A percentile compares a stretch with the other conserved stretches of the same genome.
Evolutionary conservation across 768 basidiomycete species (phyloP).

Genomic region (Plicaturopsis crispa): DNA sequence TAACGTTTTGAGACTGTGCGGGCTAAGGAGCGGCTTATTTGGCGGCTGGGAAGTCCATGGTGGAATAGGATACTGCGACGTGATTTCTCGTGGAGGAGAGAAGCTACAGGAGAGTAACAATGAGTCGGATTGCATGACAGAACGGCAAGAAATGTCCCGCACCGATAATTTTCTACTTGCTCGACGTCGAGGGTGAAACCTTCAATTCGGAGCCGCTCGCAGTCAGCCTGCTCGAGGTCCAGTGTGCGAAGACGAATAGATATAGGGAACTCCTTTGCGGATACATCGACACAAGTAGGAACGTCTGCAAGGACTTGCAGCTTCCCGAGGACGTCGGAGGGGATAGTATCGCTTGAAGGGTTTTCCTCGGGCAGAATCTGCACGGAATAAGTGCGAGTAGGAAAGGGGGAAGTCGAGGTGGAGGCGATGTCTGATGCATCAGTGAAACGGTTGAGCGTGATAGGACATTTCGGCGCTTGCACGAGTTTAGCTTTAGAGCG

Average conservation of each 20-base stretch:
- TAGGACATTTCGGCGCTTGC: slow-evolving; percentile 28
- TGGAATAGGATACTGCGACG: slow-evolving; percentile 48
- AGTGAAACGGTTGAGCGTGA: slow-evolving; percentile 49
- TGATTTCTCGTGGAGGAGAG: slow-evolving; percentile 31
- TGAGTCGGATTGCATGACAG: slow-evolving; percentile 1
- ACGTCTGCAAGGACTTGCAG: slow-evolving; percentile 60
- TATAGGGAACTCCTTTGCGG: slow-evolving; percentile 43
- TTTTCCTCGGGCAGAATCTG: slow-evolving; percentile 20
- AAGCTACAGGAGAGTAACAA: slow-evolving; percentile 24
- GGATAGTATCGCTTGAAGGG: slow-evolving; percentile 31
- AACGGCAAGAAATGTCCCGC: slow-evolving; percentile 12
- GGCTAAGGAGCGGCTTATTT: slow-evolving; percentile 41
- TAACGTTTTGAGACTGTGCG: slow-evolving; percentile 42
- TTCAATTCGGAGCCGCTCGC: slow-evolving; percentile 47
- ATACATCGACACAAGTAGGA: slow-evolving; percentile 44
- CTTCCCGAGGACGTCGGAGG: slow-evolving; percentile 46
- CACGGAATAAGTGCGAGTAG: slow-evolving; percentile 34
- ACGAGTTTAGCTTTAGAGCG: slow-evolving; percentile 34
- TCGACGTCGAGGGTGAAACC: slow-evolving; percentile 49
- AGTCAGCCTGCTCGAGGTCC: slow-evolving; percentile 37
- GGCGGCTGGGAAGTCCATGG: slow-evolving; percentile 56
- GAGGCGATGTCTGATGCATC: slow-evolving; percentile 29
- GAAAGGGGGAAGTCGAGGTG: slow-evolving; percentile 19
- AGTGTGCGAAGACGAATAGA: slow-evolving; percentile 53
- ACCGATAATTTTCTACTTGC: slow-evolving; percentile 68